phyloP scores from a whole-genome alignment of 2,329 filamentous ascomycete genomes.

The Diaporthe destruens region DNA sequence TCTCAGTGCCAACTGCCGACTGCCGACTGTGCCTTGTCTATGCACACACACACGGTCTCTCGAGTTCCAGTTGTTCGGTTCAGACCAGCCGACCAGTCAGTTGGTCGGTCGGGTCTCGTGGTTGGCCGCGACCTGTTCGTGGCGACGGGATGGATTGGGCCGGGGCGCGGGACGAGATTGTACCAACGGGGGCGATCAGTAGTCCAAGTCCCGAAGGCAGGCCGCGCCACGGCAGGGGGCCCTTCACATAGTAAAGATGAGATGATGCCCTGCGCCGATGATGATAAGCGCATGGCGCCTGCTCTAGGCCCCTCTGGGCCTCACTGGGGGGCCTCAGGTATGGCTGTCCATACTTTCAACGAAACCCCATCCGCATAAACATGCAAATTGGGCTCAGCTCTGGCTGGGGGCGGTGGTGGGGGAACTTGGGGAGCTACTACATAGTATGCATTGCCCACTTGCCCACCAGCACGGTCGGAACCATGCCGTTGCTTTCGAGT shows the following conservation, averaged over 20 bases:
- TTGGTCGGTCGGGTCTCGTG: background rate
- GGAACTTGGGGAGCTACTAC: no score
- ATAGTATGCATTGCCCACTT: background rate
- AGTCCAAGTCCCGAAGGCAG: slow-evolving; percentile 11
- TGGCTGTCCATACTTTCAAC: background rate
- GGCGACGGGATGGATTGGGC: slow-evolving; percentile 14
- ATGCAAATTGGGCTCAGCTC: background rate
- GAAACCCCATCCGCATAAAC: slow-evolving; percentile 27
- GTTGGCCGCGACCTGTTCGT: slow-evolving; percentile 3
- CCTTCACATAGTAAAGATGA: slow-evolving; percentile 22
- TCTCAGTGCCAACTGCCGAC: background rate
- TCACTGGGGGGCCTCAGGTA: no score
- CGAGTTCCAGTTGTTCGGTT: background rate
- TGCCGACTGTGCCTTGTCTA: background rate
- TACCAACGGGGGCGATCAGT: slow-evolving; percentile 18
- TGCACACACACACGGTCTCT: background rate
- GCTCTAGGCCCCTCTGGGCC: background rate
- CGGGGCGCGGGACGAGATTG: slow-evolving; percentile 16
- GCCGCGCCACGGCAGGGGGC: slow-evolving; percentile 24
- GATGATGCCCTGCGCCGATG: background rate
- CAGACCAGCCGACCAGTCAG: background rate
- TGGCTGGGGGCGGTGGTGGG: background rate
- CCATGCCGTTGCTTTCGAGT: background rate
- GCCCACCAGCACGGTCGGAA: background rate
- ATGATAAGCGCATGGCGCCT: background rate